Base-by-base conservation (phyloP, 192 early-diverging fungal species). In the Backusella macrospora region DNA sequence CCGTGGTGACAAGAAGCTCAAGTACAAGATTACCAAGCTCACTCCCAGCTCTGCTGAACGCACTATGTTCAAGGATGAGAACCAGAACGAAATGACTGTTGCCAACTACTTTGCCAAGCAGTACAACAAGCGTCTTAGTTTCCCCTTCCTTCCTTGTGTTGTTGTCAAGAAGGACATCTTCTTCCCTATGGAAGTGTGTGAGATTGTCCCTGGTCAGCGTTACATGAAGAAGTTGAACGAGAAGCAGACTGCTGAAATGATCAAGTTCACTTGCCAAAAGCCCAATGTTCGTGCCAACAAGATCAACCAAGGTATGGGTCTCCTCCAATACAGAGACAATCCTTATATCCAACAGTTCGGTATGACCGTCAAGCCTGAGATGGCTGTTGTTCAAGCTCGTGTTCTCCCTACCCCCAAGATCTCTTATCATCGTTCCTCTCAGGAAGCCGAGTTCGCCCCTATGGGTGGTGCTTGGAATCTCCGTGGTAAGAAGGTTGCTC, bases 181-280 rank as follows among this genome's bases (percentile, higher is more conserved):
- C 65, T 78, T 98, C 40, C 97, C 97, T 46, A 91, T 99, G 83
- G 97, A 99, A 84, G 85, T 97, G 39, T 96, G 95, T 82, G 85
- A 87, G 26, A 86, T 99, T 39, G 80, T 91, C 40, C 85, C 90
- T 39, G 96, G 95, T 62, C 95, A 96, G 82, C 88, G 95, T 48
- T 89, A 93, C 75, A 80, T 90, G 74, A 86, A 92, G 71, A 95
- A 95, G 74, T 79, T 97, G 44, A 90, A 94, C 73, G 93, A 96
- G 63, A 80, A 80, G 39, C 91, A 96, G 85, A 97, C 96, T 0
- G 92, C 94, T 0, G 95, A 99, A 74, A 97, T 99, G 96, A 96
- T 99, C 76, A 94, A 90, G 39, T 95, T 94, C 76, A 96, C 95
- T 0, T 95, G 94, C 75, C 90, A 93, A 79, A 86, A 85, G 39